Conservation (phyloP, 2,329 filamentous ascomycete genomes). For the Ascochyta koolunga region DNA sequence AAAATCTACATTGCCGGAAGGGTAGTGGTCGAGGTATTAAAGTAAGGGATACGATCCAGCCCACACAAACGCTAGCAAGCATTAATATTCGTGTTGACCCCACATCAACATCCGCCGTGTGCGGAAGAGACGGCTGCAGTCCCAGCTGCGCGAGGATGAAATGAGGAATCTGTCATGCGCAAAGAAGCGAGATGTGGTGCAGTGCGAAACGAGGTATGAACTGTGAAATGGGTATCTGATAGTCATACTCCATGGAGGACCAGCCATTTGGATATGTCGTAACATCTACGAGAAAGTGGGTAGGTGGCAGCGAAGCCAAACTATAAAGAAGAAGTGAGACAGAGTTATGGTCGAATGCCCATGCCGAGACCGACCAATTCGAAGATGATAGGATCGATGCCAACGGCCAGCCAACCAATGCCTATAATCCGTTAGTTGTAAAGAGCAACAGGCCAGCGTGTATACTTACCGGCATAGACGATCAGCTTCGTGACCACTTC, state of each 20-base stretch:
- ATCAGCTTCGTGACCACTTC: slow-evolving; percentile 97
- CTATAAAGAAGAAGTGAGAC: neutral
- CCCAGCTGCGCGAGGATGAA: neutral
- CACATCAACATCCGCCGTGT: neutral
- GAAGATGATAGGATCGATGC: slow-evolving; percentile 75
- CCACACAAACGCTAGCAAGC: slow-evolving; percentile 7
- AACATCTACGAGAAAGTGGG: neutral
- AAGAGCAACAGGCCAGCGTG: neutral
- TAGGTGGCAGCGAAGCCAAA: neutral
- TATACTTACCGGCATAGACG: slow-evolving; percentile 81
- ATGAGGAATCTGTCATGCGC: neutral
- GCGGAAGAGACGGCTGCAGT: neutral
- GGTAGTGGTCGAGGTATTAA: neutral
- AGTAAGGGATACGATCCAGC: neutral
- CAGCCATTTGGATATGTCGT: slow-evolving; percentile 1
- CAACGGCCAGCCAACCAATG: slow-evolving; percentile 81
- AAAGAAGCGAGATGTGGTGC: neutral
- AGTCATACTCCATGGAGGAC: neutral
- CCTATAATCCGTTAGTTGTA: slow-evolving; percentile 56
- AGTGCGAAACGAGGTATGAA: neutral
- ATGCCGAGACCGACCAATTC: slow-evolving; percentile 62
- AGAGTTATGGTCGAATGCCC: slow-evolving; percentile 18
- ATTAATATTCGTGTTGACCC: slow-evolving; percentile 5
- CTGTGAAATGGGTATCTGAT: slow-evolving; percentile 6
- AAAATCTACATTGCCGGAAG: neutral